phyloP scores from a whole-genome alignment of 768 basidiomycete genomes.

The Austroboletus eburneus region DNA sequence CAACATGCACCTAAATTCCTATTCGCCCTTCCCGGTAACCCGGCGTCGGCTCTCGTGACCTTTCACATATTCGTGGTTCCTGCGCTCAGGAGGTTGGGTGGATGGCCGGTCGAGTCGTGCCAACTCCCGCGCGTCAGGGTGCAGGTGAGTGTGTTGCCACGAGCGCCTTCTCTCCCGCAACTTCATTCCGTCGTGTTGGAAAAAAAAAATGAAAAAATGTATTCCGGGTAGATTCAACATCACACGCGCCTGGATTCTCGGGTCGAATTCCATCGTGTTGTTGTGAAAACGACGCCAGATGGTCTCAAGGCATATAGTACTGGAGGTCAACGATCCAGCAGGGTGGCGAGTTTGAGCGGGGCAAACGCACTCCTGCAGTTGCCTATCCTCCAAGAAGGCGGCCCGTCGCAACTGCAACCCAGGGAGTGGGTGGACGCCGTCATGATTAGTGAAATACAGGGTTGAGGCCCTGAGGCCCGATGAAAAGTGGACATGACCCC shows the following conservation, averaged over 20 bases:
- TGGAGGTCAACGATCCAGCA: conserved; percentile 82
- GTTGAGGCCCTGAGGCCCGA: too few relatives aligned
- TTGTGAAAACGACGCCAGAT: conserved; percentile 41
- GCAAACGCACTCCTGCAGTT: conserved; percentile 78
- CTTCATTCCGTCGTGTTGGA: not conserved
- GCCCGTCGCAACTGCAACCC: conserved; percentile 37
- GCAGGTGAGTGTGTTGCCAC: conserved; percentile 41
- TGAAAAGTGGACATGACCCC: too few relatives aligned
- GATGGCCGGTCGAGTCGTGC: conserved; percentile 51
- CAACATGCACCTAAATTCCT: conserved; percentile 45
- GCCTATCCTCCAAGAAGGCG: conserved; percentile 41
- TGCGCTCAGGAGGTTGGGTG: conserved; percentile 67
- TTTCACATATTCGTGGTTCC: conserved; percentile 85
- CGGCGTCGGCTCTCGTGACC: conserved; percentile 81
- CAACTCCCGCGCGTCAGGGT: conserved; percentile 62
- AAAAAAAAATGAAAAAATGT: not conserved
- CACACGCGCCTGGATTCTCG: conserved; percentile 67
- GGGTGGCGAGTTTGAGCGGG: conserved; percentile 73
- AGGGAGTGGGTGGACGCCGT: conserved; percentile 61
- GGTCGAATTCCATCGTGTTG: conserved; percentile 79
- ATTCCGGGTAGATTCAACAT: conserved; percentile 44
- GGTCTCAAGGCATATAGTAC: conserved; percentile 71
- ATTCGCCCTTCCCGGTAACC: conserved; percentile 88
- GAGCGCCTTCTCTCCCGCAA: not conserved
- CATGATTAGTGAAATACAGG: conserved; percentile 61